Evolutionary conservation across 163 green algal species (phyloP).

Genomic region (Scenedesmus sp.): DNA sequence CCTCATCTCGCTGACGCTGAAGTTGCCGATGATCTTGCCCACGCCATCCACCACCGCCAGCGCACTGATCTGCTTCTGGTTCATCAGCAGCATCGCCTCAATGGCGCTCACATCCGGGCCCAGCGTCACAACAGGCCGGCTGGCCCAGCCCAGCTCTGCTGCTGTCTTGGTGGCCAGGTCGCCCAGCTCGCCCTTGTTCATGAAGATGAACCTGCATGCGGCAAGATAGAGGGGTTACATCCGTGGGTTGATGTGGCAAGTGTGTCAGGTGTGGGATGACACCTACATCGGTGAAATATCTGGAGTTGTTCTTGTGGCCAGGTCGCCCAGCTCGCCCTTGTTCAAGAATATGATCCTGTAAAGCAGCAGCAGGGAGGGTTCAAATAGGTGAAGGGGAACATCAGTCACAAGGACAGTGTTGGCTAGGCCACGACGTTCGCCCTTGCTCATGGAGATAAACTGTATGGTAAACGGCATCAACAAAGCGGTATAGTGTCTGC

Average conservation of each 20-base stretch:
- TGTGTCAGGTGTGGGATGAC: no score
- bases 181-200: conserved; percentile 48
- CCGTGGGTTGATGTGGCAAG: no score
- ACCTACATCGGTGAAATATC: no score
- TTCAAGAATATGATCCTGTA: background rate
- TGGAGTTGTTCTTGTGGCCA: conserved; percentile 23
- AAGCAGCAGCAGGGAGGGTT: conserved; percentile 1
- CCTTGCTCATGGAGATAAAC: conserved; percentile 39
- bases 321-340: conserved; percentile 36
- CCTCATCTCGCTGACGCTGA: conserved; percentile 56
- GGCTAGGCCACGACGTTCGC: conserved; percentile 38
- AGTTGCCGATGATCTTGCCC: conserved; percentile 81
- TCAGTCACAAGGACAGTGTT: no score
- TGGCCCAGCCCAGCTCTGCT: conserved; percentile 69
- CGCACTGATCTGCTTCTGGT: conserved; percentile 67
- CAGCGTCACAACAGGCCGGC: conserved; percentile 49
- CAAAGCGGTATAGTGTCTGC: no score
- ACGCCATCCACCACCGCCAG: conserved; percentile 72
- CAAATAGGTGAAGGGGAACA: no score
- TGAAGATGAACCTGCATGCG: conserved; percentile 31
- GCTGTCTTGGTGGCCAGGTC: conserved; percentile 59
- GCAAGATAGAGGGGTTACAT: background rate
- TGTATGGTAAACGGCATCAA: no score
- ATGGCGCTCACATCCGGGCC: conserved; percentile 51
- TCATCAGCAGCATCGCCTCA: conserved; percentile 76